Conservation (phyloP, 1,284 basidiomycete genomes). For the Tilletia setariae region DNA sequence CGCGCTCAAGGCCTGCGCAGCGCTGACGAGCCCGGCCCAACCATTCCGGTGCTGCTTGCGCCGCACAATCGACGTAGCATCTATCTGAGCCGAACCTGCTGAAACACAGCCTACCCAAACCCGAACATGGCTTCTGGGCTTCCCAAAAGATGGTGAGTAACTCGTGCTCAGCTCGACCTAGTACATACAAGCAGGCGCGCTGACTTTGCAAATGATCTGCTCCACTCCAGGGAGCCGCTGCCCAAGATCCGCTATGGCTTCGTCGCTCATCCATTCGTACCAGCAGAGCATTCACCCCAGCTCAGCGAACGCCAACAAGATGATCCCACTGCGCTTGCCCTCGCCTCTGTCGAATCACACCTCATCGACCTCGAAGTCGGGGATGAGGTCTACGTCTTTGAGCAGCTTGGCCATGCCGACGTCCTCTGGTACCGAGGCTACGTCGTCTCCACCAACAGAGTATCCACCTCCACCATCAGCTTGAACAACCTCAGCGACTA, state of each 20-base stretch:
- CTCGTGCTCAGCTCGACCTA: background rate
- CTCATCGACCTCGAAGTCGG: constrained; percentile 63
- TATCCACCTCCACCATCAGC: constrained; percentile 32
- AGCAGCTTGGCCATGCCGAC: constrained; percentile 42
- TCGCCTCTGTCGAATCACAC: constrained; percentile 31
- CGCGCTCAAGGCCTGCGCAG: too few species aligned
- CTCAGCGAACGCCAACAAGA: constrained; percentile 14
- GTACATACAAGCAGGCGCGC: background rate
- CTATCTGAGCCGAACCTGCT: too few species aligned
- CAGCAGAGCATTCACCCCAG: constrained; percentile 39
- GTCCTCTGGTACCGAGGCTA: constrained; percentile 61
- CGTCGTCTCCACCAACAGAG: constrained; percentile 66
- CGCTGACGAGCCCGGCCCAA: too few species aligned
- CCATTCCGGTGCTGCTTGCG: too few species aligned
- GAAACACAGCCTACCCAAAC: too few species aligned
- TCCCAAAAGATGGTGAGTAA: constrained; percentile 8
- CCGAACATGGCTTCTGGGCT: background rate
- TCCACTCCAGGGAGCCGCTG: constrained; percentile 35
- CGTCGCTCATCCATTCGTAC: constrained; percentile 39
- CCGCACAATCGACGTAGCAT: too few species aligned
- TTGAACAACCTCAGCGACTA: constrained; percentile 55
- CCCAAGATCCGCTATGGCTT: constrained; percentile 47
- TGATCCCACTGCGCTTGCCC: constrained; percentile 11
- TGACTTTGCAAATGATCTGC: background rate
- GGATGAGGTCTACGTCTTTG: constrained; percentile 82